Evolutionary conservation across 495 filamentous ascomycete genomes (phyloP), one percentile per base, ranked within the genome.

Genomic region (Penicillium crystallinum): DNA sequence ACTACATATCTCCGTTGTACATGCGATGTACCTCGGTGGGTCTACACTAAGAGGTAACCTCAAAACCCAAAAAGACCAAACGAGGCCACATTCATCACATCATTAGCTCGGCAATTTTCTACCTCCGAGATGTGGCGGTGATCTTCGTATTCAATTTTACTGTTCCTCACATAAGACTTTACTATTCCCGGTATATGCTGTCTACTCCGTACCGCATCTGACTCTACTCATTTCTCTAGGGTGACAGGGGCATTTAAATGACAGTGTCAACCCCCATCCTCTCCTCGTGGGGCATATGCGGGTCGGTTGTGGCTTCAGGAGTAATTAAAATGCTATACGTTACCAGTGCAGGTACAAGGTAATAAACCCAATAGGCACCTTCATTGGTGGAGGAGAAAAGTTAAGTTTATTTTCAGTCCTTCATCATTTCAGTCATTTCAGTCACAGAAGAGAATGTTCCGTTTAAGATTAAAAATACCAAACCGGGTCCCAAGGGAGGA

Each of bases 1-100:
- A 55, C 27, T 55, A 49, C 53, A 59, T 47, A 52, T 52, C 47
- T 43, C 35, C 14, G 17, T 23, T 40, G 22, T 29, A 17, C 34
- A 37, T 30, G n/a, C 31, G 23, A 27, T 35, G 36, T 31, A 11
- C 27, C 42, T 42, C 25, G 6, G 35, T 30, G 46, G 37, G 47
- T 31, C 47, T 22, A 11, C 17, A 30, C 19, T 12, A 42, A 12
- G n/a, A n/a, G n/a, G 10, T 11, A 15, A 42, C 12, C 38, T 25
- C 40, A 29, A 43, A 30, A 27, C 10, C 40, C 15, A 9, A 43
- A 14, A 6, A 25, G 14, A 9, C 5, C 6, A 4, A 31, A 12
- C 15, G 15, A 7, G 23, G 30, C 40, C 40, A 43, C 8, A 42
- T 42, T 10, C 39, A 42, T 42, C 12, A 35, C 29, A 19, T 34